Base-by-base conservation (phyloP, 2,329 filamentous ascomycete species). In the Aspergillus uvarum region DNA sequence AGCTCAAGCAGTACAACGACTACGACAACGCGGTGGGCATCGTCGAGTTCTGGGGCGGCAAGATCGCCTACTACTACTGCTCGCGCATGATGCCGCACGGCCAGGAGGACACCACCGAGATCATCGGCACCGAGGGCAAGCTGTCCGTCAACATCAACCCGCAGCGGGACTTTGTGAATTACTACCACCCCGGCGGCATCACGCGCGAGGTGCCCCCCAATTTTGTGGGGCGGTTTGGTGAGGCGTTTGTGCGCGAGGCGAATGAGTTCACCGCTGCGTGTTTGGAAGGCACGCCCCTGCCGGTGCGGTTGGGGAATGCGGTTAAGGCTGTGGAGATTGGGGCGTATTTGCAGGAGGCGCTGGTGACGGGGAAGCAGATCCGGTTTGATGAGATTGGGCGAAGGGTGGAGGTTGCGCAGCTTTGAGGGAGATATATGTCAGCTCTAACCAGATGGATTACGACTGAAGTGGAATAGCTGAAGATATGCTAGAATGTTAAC, bases 71-170 rank as follows among this genome's bases (percentile, higher is more conserved):
- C 69, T 82, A 87, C 60, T 89, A 86, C 74, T 81, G 79, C 57
- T 83, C 79, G 2, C 79, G 86, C 12, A 89, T 88, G 83, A 89
- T 89, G 83, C 82, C 85, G 0, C 82, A 83, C 0, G 87, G 87
- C 1, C 86, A 89, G 71, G 82, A 88, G 63, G 87, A 89, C 68
- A 83, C 81, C 62, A 88, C 87, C 0, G 86, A 89, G 74, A 83
- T 89, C 64, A 85, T 88, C 59, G 87, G 86, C 24, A 89, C 87
- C 2, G 80, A 83, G 65, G 86, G 87, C 47, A 89, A 89, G 71
- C 68, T 89, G 5, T 76, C 80, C 0, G 79, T 89, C 62, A 89
- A 89, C 67, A 80, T 78, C 6, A 82, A 87, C 64, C 87, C 87
- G 5, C 75, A 77, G 51, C 75, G 72, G 2, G 83, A 83, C 59